Percentiles rank a stretch among this genome's conserved stretches.
Evolutionary conservation across 371 early-diverging fungal species (phyloP).

Genomic region (Batkoa obscura): DNA sequence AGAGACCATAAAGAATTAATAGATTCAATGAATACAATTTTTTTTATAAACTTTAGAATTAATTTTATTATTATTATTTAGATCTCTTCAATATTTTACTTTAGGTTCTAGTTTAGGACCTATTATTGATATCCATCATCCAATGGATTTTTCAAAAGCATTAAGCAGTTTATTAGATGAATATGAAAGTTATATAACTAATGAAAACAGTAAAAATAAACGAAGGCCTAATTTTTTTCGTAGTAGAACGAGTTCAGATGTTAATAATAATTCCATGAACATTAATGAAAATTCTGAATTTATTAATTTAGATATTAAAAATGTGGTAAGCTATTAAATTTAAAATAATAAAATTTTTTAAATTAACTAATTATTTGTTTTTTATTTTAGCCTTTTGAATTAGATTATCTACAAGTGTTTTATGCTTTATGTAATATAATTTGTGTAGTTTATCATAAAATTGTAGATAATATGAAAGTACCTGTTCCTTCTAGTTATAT

Average conservation of each 20-base stretch:
- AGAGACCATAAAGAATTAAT: too few relatives aligned
- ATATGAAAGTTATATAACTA: conserved; percentile 3
- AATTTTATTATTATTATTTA: not conserved
- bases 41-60: too few relatives aligned
- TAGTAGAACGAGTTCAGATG: not conserved
- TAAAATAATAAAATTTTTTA: too few relatives aligned
- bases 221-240: not conserved
- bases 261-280: not conserved
- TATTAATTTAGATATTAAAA: conserved; percentile 3
- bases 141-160: conserved; percentile 4
- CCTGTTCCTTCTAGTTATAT: not conserved
- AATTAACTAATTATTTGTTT: too few relatives aligned
- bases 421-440: conserved; percentile 5
- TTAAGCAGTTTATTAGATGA: not conserved
- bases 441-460: conserved; percentile 5
- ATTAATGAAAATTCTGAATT: not conserved
- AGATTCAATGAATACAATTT: too few relatives aligned
- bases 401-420: conserved; percentile 6
- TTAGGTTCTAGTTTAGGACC: conserved; percentile 4
- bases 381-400: not conserved
- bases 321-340: not conserved
- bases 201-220: not conserved
- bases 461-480: not conserved
- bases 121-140: conserved; percentile 3
- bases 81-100: conserved; percentile 6